phyloP scores from a whole-genome alignment of 106 monocot species.

The Chionographis japonica region DNA sequence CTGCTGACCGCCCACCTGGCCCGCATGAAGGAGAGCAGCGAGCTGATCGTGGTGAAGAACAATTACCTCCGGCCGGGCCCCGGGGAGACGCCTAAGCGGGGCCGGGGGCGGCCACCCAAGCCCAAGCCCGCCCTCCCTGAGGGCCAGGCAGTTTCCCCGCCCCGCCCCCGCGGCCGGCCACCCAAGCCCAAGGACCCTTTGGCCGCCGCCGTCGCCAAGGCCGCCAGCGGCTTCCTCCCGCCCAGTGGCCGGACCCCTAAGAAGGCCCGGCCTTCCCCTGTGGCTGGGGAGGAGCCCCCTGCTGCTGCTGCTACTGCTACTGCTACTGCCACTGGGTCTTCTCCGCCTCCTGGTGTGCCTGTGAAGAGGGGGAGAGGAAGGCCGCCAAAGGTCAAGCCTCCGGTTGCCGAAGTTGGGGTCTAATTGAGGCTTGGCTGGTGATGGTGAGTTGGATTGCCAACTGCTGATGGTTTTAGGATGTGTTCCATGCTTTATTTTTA shows the following conservation, averaged over 20 bases:
- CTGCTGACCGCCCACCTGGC: constrained; percentile 30
- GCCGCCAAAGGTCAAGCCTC: constrained; percentile 10
- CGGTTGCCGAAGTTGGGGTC: neutral
- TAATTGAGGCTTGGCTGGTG: neutral
- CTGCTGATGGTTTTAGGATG: neutral
- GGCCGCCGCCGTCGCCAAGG: constrained; percentile 26
- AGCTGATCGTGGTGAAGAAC: constrained; percentile 38
- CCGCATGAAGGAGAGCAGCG: constrained; percentile 51
- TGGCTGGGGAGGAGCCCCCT: neutral
- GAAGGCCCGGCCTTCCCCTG: constrained; percentile 13
- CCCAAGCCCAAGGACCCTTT: constrained; percentile 57
- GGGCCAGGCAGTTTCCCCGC: constrained; percentile 6
- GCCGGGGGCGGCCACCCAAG: constrained; percentile 54
- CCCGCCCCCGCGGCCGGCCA: constrained; percentile 46
- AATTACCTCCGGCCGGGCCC: constrained; percentile 29
- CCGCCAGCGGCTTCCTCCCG: constrained; percentile 26
- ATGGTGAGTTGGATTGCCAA: too few relatives aligned
- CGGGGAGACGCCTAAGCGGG: constrained; percentile 23
- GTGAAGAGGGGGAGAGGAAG: constrained; percentile 25
- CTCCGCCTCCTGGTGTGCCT: neutral
- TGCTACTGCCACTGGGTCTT: neutral
- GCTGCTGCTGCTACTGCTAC: neutral
- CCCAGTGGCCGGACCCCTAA: constrained; percentile 60
- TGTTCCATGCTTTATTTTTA: too few relatives aligned
- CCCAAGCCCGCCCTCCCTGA: constrained; percentile 14